These are phyloP conservation scores for Populus hybrid DNA, from an alignment of 441 rosid species.

Conservation along the genomic window DNA sequence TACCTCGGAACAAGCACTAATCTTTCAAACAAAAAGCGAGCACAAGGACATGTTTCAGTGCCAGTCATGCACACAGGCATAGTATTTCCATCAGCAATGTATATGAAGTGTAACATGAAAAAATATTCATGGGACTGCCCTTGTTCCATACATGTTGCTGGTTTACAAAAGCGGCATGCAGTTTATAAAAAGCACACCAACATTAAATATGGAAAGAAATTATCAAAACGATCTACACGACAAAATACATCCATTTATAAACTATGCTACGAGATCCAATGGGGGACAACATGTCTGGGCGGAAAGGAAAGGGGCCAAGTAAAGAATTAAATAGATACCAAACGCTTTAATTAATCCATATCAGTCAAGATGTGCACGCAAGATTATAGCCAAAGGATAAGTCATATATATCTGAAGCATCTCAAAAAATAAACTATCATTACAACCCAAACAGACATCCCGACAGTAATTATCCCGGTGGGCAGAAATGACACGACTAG, in stretches of 20 bases:
- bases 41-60: background rate
- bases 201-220: slow-evolving; percentile 7
- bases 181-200: slow-evolving; percentile 2
- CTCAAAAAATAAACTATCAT: slow-evolving; percentile 17
- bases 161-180: slow-evolving; percentile 13
- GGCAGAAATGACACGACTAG: background rate
- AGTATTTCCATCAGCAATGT: background rate
- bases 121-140: slow-evolving; percentile 7
- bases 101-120: background rate
- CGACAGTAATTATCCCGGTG: slow-evolving; percentile 18
- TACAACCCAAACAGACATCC: slow-evolving; percentile 17
- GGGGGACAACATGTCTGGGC: slow-evolving; percentile 22
- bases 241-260: slow-evolving; percentile 13
- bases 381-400: slow-evolving; percentile 20
- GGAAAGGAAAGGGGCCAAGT: slow-evolving; percentile 26
- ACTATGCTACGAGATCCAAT: slow-evolving; percentile 11
- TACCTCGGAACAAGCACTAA: background rate
- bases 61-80: background rate
- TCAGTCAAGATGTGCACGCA: slow-evolving; percentile 23
- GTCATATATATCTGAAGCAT: slow-evolving; percentile 18
- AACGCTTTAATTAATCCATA: slow-evolving; percentile 18
- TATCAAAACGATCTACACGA: slow-evolving; percentile 22
- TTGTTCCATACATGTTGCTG: slow-evolving; percentile 1
- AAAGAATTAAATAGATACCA: slow-evolving; percentile 19
- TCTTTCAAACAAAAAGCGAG: background rate